Conservation (phyloP, 2,329 filamentous ascomycete genomes). For the Apiospora phragmitis region DNA sequence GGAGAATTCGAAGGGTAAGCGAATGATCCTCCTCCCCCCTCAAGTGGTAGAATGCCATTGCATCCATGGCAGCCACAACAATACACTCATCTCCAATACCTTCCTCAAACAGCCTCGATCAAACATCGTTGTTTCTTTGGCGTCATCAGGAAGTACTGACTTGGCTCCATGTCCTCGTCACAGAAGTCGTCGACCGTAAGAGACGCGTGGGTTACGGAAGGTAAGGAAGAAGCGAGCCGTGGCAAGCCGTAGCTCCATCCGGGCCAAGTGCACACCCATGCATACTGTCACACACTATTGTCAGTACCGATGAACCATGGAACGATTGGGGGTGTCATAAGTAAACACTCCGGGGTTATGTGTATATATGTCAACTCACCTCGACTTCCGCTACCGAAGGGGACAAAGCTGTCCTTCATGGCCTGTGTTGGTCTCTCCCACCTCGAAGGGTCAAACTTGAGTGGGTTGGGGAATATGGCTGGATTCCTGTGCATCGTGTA, state of each 20-base stretch:
- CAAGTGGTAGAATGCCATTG: not conserved
- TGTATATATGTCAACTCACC: conserved; percentile 23
- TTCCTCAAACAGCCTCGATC: conserved; percentile 33
- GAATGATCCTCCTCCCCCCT: no score
- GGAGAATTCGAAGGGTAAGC: no score
- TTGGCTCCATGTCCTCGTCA: conserved; percentile 31
- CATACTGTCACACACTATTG: conserved; percentile 36
- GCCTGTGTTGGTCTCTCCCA: conserved; percentile 25
- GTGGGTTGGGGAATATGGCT: conserved; percentile 36
- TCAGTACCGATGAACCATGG: conserved; percentile 26
- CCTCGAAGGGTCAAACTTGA: conserved; percentile 26
- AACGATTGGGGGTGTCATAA: conserved; percentile 12
- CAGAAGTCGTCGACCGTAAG: conserved; percentile 28
- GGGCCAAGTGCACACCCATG: conserved; percentile 56
- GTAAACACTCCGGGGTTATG: conserved; percentile 28
- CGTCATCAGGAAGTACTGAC: conserved; percentile 27
- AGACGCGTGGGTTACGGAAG: conserved; percentile 31
- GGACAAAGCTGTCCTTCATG: conserved; percentile 29
- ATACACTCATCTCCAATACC: not conserved
- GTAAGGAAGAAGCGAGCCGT: conserved; percentile 48
- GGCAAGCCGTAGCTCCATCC: conserved; percentile 52
- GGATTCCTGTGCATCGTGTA: conserved; percentile 41
- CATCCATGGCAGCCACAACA: not conserved
- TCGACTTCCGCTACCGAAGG: conserved; percentile 30
- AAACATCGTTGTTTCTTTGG: conserved; percentile 31